Evolutionary conservation across 371 early-diverging fungal genomes (phyloP), one percentile per base, ranked within the genome.

Genomic region (Rhizopus stolonifer): DNA sequence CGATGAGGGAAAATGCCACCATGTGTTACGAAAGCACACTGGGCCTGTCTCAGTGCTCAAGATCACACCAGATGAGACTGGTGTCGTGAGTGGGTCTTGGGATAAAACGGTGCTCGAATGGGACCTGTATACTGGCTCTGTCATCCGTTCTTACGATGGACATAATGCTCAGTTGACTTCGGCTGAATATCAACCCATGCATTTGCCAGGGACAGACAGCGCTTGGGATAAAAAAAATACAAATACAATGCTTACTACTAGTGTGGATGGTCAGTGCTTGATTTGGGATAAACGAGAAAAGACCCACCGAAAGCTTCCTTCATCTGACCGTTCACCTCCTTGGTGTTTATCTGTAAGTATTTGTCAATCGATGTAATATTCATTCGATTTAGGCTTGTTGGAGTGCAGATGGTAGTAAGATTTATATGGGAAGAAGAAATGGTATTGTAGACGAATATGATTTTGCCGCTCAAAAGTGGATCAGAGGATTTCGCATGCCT

Each of bases 21-120:
- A 83, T 64, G 84, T 89, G 7, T 78, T 98, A 21, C 74, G 85
- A 29, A 78, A 85, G 40, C 98, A 98, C 56, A 84, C 73, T 6
- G 83, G 73, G 10, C 87, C 92, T 1, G 96, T 98, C 1, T 95
- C 96, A 0, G 86, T 87, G 1, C 60, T 98, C 22, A 73, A 74
- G 49, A 81, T 93, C 19, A 77, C 86, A 5, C 87, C 89, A 2
- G 88, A 82, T 43, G 93, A 95, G 65, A 78, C 74, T 22, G 80
- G 83, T 0, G 67, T 88, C 43, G 75, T 94, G 32, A 93, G 94
- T 63, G 98, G 96, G 4, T 90, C 94, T 19, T 98, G 97, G 98
- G 98, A 98, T 62, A 84, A 84, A 56, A 67, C 68, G 1, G 69
- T 91, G 18, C 15, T 86, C 85, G 85, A 89, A 67, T 96, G 97